Conservation (phyloP, 2,329 filamentous ascomycete species). For the Orbilia brochopaga region DNA sequence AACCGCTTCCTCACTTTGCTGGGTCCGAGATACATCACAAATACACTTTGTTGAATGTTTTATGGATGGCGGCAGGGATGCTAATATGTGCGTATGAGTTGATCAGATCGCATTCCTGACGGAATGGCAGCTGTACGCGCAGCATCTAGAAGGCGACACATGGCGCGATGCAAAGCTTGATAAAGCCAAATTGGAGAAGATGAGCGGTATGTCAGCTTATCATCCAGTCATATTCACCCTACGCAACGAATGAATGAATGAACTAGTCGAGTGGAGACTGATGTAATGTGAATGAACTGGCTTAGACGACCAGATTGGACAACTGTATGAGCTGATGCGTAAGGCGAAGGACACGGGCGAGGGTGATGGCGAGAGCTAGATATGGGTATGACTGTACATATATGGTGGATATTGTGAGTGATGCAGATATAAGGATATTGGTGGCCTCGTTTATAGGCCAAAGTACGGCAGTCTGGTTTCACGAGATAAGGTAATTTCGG, state of each 20-base stretch:
- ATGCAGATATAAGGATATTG: neutral
- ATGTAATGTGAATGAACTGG: neutral
- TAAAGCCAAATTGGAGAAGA: slow-evolving; percentile 80
- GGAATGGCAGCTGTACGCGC: slow-evolving; percentile 95
- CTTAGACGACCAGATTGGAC: slow-evolving; percentile 86
- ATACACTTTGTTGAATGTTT: neutral
- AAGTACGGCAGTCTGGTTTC: no score
- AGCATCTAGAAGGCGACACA: slow-evolving; percentile 82
- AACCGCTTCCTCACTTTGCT: neutral
- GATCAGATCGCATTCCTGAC: slow-evolving; percentile 87
- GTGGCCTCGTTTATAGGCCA: no score
- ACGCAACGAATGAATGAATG: no score
- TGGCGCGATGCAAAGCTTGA: slow-evolving; percentile 89
- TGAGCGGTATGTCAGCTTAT: slow-evolving; percentile 74
- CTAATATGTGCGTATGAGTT: slow-evolving; percentile 2
- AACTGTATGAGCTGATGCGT: slow-evolving; percentile 88
- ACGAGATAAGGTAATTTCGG: no score
- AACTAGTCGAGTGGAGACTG: neutral
- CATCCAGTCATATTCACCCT: neutral
- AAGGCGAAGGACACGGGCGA: slow-evolving; percentile 34
- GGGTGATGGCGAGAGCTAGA: slow-evolving; percentile 12
- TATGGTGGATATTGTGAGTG: neutral
- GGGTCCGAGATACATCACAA: neutral
- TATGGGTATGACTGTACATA: slow-evolving; percentile 2
- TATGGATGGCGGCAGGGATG: no score